Evolutionary conservation across 139 green algal genomes (phyloP).

Genomic region (Pseudopediastrum boryanum): DNA sequence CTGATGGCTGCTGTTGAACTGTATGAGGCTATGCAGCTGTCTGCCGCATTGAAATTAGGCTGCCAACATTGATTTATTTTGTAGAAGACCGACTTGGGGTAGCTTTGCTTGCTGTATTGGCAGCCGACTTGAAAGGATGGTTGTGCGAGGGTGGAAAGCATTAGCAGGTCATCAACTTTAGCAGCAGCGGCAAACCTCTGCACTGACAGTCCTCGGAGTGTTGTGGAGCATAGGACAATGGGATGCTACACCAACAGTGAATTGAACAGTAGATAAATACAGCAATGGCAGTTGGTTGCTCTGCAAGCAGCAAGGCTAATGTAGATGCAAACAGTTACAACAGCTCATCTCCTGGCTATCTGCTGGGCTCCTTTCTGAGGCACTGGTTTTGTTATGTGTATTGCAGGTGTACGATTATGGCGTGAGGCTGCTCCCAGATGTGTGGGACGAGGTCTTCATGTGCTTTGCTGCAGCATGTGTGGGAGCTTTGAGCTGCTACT

Average conservation of each 20-base stretch:
- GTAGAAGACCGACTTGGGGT: too few relatives aligned
- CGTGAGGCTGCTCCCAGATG: slow-evolving; percentile 6
- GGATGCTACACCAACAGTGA: slow-evolving; percentile 2
- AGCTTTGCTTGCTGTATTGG: too few relatives aligned
- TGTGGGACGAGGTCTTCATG: slow-evolving; percentile 2
- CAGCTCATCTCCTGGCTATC: background rate
- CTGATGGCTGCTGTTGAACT: background rate
- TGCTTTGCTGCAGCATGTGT: slow-evolving; percentile 4
- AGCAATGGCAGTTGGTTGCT: background rate
- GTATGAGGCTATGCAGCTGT: background rate
- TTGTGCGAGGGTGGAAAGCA: too few relatives aligned
- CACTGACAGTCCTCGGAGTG: too few relatives aligned
- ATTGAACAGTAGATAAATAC: too few relatives aligned
- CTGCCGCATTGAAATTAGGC: background rate
- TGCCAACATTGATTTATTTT: background rate
- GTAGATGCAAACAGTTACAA: background rate
- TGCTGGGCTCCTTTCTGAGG: background rate
- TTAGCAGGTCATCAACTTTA: too few relatives aligned
- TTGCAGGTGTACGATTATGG: slow-evolving; percentile 30
- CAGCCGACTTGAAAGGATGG: too few relatives aligned
- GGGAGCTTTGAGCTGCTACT: slow-evolving; percentile 19
- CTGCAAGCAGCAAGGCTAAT: background rate
- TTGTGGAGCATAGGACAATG: too few relatives aligned
- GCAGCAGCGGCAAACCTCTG: too few relatives aligned
- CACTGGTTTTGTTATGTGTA: background rate